Percentiles rank a stretch among this genome's conserved stretches.
Evolutionary conservation across 352 stramenopile genomes (phyloP).

Genomic region (Pythium sp.): DNA sequence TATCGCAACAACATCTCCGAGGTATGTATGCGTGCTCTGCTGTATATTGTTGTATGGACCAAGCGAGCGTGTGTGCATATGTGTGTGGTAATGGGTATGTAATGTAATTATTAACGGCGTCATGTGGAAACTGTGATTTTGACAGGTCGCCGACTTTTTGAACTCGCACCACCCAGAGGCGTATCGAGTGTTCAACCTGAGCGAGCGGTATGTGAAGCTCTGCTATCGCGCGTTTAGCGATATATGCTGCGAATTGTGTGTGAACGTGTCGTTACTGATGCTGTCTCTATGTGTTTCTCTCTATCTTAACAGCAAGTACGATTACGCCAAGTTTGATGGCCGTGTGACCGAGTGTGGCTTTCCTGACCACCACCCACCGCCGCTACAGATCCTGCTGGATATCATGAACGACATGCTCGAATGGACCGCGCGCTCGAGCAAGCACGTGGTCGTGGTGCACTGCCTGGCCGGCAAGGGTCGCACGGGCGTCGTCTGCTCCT

Average conservation of each 20-base stretch:
- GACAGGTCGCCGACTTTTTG: constrained; percentile 58
- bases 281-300: not conserved
- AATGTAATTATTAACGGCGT: not conserved
- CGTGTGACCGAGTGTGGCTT: constrained; percentile 78
- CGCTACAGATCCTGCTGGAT: constrained; percentile 72
- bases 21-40: constrained; percentile 16
- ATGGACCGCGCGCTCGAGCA: constrained; percentile 55
- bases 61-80: not conserved
- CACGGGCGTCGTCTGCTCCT: constrained; percentile 81
- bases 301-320: constrained; percentile 39
- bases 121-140: constrained; percentile 1
- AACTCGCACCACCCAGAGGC: constrained; percentile 59
- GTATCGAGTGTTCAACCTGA: constrained; percentile 85
- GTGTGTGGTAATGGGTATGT: not conserved
- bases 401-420: constrained; percentile 86
- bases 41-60: not conserved
- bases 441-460: constrained; percentile 81
- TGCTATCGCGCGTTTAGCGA: no score
- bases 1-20: constrained; percentile 86
- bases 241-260: not conserved
- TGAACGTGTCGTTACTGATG: constrained; percentile 2
- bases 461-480: constrained; percentile 78
- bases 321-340: constrained; percentile 71
- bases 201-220: constrained; percentile 46
- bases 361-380: constrained; percentile 77